A percentile compares a stretch with the other conserved stretches of the same genome.
Evolutionary conservation across 768 basidiomycete genomes (phyloP).

Genomic region (Podaxis mareebaensis): DNA sequence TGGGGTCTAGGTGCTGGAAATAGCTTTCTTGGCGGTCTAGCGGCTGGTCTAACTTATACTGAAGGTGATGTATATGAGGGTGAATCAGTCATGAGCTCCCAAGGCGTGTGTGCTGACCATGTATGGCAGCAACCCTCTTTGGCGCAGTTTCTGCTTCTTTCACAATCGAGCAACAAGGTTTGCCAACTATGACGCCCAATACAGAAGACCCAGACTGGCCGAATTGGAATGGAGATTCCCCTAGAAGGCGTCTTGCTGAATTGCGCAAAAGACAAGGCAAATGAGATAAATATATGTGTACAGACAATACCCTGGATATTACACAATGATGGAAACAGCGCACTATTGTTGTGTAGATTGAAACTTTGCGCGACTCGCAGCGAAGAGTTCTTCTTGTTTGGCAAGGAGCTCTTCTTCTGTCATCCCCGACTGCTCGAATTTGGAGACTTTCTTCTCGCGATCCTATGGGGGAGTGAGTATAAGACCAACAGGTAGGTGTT

Average conservation of each 20-base stretch:
- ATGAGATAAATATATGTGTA: conserved; percentile 35
- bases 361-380: conserved; percentile 83
- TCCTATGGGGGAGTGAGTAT: conserved; percentile 50
- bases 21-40: conserved; percentile 82
- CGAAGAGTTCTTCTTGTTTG: conserved; percentile 90
- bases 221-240: conserved; percentile 76
- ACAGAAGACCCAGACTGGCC: conserved; percentile 22
- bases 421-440: conserved; percentile 84
- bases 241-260: conserved; percentile 54
- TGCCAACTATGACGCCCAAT: conserved; percentile 52
- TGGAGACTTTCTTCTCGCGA: conserved; percentile 89
- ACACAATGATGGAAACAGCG: conserved; percentile 31
- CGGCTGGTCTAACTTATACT: conserved; percentile 64
- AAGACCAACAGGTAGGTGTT: neutral
- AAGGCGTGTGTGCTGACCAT: conserved; percentile 8
- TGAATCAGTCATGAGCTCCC: conserved; percentile 29
- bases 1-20: conserved; percentile 80
- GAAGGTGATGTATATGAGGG: conserved; percentile 67
- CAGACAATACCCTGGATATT: conserved; percentile 32
- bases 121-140: conserved; percentile 61
- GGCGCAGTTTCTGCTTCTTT: conserved; percentile 83
- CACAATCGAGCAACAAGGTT: conserved; percentile 76
- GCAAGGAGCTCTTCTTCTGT: conserved; percentile 87
- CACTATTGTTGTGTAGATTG: conserved; percentile 58
- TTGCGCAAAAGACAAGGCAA: conserved; percentile 44